Evolutionary conservation across 768 basidiomycete genomes (phyloP).

Genomic region (Cystoderma amianthinum): DNA sequence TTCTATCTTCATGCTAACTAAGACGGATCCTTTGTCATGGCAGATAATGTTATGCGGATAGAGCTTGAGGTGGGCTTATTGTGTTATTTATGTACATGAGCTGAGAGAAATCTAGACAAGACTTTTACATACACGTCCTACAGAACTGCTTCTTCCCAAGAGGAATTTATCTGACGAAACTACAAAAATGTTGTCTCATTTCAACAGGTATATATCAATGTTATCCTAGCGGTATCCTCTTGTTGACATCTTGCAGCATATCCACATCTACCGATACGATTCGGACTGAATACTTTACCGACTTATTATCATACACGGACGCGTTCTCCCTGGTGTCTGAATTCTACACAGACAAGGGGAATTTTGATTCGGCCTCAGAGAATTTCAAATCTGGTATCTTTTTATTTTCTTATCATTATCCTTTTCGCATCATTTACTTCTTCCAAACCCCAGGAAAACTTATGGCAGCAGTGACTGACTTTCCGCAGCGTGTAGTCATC

Average conservation of each 20-base stretch:
- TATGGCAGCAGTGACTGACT: slow-evolving; percentile 53
- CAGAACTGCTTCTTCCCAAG: slow-evolving; percentile 68
- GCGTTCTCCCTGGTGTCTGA: slow-evolving; percentile 62
- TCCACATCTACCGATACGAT: slow-evolving; percentile 32
- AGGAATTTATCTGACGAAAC: slow-evolving; percentile 59
- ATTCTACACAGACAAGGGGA: slow-evolving; percentile 56
- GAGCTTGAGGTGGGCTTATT: slow-evolving; percentile 71
- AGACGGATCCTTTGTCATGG: slow-evolving; percentile 2
- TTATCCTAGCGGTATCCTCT: background rate
- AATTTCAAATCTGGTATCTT: slow-evolving; percentile 35
- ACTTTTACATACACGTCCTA: slow-evolving; percentile 76
- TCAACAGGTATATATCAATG: slow-evolving; percentile 43
- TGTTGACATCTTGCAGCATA: slow-evolving; percentile 18
- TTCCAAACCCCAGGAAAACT: slow-evolving; percentile 49
- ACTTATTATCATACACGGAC: slow-evolving; percentile 50
- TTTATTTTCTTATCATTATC: too few species aligned
- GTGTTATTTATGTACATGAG: background rate
- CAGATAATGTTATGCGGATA: slow-evolving; percentile 77
- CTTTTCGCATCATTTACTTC: too few species aligned
- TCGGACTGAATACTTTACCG: slow-evolving; percentile 57
- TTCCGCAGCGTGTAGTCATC: slow-evolving; percentile 65
- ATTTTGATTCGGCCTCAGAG: slow-evolving; percentile 29
- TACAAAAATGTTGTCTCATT: slow-evolving; percentile 68
- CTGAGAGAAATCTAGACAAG: slow-evolving; percentile 66
- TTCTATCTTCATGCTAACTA: background rate